These are phyloP conservation scores for Sanghuangporus baumii DNA, from an alignment of 1,284 basidiomycete species.

Conservation along the genomic window DNA sequence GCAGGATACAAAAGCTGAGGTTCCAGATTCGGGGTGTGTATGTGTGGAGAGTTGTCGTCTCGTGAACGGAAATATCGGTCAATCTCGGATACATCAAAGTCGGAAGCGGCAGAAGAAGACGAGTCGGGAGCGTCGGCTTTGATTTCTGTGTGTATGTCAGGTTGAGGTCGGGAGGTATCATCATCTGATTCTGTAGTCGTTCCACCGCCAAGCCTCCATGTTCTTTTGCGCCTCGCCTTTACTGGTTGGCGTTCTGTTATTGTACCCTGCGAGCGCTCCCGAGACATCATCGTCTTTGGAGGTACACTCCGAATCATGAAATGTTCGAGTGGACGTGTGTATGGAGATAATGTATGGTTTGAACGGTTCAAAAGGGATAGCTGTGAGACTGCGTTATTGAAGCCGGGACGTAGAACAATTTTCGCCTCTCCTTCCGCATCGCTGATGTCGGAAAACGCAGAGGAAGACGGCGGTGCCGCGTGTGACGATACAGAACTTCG, in stretches of 20 bases:
- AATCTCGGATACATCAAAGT: constrained; percentile 73
- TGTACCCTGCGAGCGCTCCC: constrained; percentile 15
- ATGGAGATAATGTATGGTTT: constrained; percentile 88
- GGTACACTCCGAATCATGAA: constrained; percentile 87
- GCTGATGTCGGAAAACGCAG: constrained; percentile 25
- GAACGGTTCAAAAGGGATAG: constrained; percentile 79
- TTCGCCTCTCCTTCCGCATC: constrained; percentile 34
- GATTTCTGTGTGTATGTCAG: constrained; percentile 6
- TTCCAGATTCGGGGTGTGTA: neutral
- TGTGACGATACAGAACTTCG: constrained; percentile 39
- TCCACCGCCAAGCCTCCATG: constrained; percentile 58
- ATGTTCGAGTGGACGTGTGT: constrained; percentile 82
- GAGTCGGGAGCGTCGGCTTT: constrained; percentile 21
- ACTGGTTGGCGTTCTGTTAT: constrained; percentile 43
- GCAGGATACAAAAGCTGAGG: neutral
- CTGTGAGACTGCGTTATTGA: constrained; percentile 76
- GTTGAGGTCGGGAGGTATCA: constrained; percentile 9
- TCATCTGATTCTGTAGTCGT: constrained; percentile 11
- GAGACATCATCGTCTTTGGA: constrained; percentile 35
- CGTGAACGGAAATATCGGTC: constrained; percentile 66
- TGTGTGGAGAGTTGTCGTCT: constrained; percentile 33
- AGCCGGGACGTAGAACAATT: constrained; percentile 63
- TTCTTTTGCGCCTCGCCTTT: constrained; percentile 76
- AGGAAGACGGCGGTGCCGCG: neutral
- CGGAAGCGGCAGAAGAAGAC: constrained; percentile 42